phyloP scores from a whole-genome alignment of 176 grass and related monocot genomes.

The Cymbopogon citratus region DNA sequence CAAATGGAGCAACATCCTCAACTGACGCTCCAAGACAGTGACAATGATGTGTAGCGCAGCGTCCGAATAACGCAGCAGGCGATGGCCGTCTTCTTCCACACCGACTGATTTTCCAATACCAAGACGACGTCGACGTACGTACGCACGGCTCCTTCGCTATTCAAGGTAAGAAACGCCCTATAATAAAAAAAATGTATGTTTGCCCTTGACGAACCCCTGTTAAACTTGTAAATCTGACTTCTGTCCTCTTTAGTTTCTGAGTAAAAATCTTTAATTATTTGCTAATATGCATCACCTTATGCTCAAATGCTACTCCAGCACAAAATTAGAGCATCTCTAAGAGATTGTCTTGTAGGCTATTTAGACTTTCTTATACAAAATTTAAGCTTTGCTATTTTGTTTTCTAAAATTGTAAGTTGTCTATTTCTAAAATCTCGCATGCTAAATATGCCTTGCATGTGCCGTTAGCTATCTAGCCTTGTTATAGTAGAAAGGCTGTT shows the following conservation, averaged over 20 bases:
- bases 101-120: slow-evolving; percentile 14
- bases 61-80: slow-evolving; percentile 34
- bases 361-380: no score
- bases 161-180: neutral
- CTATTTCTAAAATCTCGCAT: no score
- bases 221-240: neutral
- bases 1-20: slow-evolving; percentile 15
- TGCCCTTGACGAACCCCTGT: neutral
- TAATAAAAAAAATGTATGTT: neutral
- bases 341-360: no score
- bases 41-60: neutral
- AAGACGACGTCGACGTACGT: neutral
- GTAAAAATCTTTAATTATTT: neutral
- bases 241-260: neutral
- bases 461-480: no score
- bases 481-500: no score
- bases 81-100: neutral
- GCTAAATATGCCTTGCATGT: no score
- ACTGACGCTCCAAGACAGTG: neutral
- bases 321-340: no score
- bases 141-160: neutral
- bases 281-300: neutral
- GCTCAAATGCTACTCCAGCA: no score
- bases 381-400: no score
- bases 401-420: no score